Evolutionary conservation across 352 stramenopile species (phyloP).

Genomic region (Phytophthora rubi): DNA sequence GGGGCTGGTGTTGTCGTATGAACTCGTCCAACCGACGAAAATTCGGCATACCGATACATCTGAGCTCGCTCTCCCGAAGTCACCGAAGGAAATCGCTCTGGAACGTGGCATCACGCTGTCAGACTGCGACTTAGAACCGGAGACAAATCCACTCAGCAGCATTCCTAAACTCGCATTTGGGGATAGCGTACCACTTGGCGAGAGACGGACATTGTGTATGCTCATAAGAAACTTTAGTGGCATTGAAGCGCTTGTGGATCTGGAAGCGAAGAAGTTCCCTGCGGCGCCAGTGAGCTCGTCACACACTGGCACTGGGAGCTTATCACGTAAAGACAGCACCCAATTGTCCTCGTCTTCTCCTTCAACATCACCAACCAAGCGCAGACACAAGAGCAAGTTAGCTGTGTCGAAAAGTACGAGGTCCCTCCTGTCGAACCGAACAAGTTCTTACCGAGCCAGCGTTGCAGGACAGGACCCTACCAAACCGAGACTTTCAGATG

Average conservation of each 20-base stretch:
- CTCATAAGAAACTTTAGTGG: conserved; percentile 83
- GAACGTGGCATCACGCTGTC: conserved; percentile 46
- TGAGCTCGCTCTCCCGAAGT: conserved; percentile 28
- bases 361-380: conserved; percentile 24
- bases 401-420: conserved; percentile 1
- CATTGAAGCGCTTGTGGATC: conserved; percentile 65
- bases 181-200: conserved; percentile 60
- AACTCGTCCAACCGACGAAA: conserved; percentile 41
- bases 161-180: conserved; percentile 72
- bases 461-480: conserved; percentile 1
- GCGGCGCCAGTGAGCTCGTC: conserved; percentile 10
- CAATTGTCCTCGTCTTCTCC: conserved; percentile 1
- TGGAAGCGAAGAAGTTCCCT: conserved; percentile 69
- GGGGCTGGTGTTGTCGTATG: conserved; percentile 81
- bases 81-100: conserved; percentile 47
- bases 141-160: conserved; percentile 38
- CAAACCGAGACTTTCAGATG: conserved; percentile 49
- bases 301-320: background rate
- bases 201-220: conserved; percentile 54
- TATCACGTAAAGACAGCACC: background rate
- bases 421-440: conserved; percentile 13
- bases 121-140: conserved; percentile 57
- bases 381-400: conserved; percentile 10
- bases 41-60: background rate
- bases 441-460: conserved; percentile 13